phyloP scores from a whole-genome alignment of 192 early-diverging fungal genomes.

The Dissophora globulifera region DNA sequence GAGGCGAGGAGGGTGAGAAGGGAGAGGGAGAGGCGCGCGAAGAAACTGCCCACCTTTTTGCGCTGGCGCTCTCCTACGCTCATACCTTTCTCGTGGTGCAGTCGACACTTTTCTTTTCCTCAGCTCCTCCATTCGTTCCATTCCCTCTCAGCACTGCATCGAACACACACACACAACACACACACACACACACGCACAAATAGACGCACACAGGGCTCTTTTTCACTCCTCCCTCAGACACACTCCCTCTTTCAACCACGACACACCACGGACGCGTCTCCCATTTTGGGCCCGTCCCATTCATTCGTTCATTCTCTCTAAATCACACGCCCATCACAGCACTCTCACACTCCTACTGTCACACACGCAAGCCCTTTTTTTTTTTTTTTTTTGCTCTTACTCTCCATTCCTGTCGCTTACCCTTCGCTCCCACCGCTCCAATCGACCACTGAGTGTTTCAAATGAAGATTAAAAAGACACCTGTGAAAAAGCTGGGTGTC shows the following conservation, averaged over 20 bases:
- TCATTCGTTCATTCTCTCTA: too few species aligned
- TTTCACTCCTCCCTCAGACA: not conserved
- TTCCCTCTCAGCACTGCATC: not conserved
- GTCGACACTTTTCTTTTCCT: not conserved
- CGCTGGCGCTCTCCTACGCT: too few species aligned
- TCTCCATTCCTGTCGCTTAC: not conserved
- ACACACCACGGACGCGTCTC: not conserved
- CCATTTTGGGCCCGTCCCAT: not conserved
- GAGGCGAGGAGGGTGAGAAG: too few species aligned
- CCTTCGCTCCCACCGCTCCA: not conserved
- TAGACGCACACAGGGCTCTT: not conserved
- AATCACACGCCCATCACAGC: too few species aligned
- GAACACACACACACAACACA: not conserved
- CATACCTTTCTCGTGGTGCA: too few species aligned
- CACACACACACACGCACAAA: too few species aligned
- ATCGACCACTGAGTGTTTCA: not conserved
- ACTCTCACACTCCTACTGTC: not conserved
- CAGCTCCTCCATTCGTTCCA: constrained; percentile 5
- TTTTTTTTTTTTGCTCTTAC: not conserved
- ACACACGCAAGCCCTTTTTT: not conserved
- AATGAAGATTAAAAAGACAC: constrained; percentile 73
- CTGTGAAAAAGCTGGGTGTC: constrained; percentile 69
- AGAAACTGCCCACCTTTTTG: too few species aligned
- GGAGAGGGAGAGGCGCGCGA: too few species aligned
- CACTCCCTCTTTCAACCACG: not conserved